A percentile compares a stretch with the other conserved stretches of the same genome.
phyloP scores from a whole-genome alignment of 805 yeast species.

The Priceomyces melissophilus region DNA sequence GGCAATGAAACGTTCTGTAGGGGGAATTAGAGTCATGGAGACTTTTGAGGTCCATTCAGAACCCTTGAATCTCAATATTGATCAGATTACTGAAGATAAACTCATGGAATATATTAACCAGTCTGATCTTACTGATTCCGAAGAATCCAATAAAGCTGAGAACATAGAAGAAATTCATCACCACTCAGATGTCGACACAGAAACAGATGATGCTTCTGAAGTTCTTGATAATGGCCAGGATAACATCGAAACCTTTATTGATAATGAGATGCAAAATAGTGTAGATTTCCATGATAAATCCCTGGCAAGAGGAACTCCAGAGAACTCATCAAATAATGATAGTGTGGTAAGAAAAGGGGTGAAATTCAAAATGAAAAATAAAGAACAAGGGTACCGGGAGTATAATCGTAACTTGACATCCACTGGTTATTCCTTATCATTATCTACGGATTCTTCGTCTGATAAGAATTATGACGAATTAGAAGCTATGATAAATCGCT shows the following conservation, averaged over 20 bases:
- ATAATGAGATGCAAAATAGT: conserved; percentile 7
- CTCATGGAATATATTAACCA: conserved; percentile 37
- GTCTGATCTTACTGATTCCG: conserved; percentile 16
- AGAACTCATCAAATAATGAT: conserved; percentile 2
- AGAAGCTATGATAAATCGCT: conserved; percentile 68
- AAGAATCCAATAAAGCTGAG: conserved; percentile 19
- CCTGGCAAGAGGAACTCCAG: background rate
- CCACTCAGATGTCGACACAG: background rate
- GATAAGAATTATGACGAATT: conserved; percentile 25
- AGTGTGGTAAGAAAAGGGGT: conserved; percentile 12
- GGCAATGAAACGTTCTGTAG: conserved; percentile 41
- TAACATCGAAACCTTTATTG: conserved; percentile 5
- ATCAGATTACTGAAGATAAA: conserved; percentile 37
- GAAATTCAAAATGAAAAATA: conserved; percentile 5
- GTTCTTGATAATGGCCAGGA: conserved; percentile 5
- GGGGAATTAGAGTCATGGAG: conserved; percentile 41
- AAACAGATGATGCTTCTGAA: background rate
- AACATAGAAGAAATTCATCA: background rate
- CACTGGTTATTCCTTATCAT: conserved; percentile 1
- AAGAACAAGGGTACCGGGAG: background rate
- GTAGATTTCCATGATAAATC: conserved; percentile 4
- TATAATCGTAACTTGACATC: conserved; percentile 4
- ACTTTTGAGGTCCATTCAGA: conserved; percentile 32
- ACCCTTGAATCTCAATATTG: conserved; percentile 37
- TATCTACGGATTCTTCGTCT: conserved; percentile 5